Percentiles rank a stretch among this genome's conserved stretches.
These are phyloP conservation scores for Purpureocillium takamizusanense DNA, from an alignment of 2,329 filamentous ascomycete genomes.

Conservation along the genomic window DNA sequence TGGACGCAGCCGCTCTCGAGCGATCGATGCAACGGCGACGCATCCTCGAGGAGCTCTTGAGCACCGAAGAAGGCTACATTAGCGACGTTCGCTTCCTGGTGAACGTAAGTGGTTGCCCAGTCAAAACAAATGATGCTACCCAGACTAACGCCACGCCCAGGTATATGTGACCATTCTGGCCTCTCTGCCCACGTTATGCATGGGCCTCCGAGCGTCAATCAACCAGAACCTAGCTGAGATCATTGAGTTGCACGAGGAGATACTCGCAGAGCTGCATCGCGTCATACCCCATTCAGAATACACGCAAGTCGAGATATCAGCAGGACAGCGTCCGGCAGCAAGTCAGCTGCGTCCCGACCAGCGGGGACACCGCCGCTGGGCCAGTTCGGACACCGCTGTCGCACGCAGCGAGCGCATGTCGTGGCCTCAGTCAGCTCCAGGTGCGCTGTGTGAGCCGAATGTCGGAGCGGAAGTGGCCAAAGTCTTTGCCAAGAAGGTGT, in stretches of 20 bases:
- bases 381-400: slow-evolving; percentile 36
- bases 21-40: slow-evolving; percentile 68
- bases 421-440: slow-evolving; percentile 37
- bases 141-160: slow-evolving; percentile 37
- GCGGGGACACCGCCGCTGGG: slow-evolving; percentile 34
- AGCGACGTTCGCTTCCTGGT: slow-evolving; percentile 78
- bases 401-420: slow-evolving; percentile 27
- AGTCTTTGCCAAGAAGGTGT: slow-evolving; percentile 48
- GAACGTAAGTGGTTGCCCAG: slow-evolving; percentile 49
- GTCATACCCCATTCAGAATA: slow-evolving; percentile 62
- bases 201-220: slow-evolving; percentile 60
- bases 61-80: slow-evolving; percentile 82
- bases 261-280: slow-evolving; percentile 65
- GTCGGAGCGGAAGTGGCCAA: slow-evolving; percentile 52
- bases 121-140: slow-evolving; percentile 7
- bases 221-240: slow-evolving; percentile 74
- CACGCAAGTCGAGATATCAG: slow-evolving; percentile 26
- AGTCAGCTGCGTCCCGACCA: slow-evolving; percentile 2
- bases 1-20: slow-evolving; percentile 62
- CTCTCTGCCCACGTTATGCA: slow-evolving; percentile 57
- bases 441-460: slow-evolving; percentile 48
- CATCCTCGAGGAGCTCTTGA: slow-evolving; percentile 76
- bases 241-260: slow-evolving; percentile 71
- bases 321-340: slow-evolving; percentile 6
- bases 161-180: slow-evolving; percentile 68